A percentile compares a stretch with the other conserved stretches of the same genome.
phyloP scores from a whole-genome alignment of 2,329 filamentous ascomycete species.

The Microthyrium microscopicum region DNA sequence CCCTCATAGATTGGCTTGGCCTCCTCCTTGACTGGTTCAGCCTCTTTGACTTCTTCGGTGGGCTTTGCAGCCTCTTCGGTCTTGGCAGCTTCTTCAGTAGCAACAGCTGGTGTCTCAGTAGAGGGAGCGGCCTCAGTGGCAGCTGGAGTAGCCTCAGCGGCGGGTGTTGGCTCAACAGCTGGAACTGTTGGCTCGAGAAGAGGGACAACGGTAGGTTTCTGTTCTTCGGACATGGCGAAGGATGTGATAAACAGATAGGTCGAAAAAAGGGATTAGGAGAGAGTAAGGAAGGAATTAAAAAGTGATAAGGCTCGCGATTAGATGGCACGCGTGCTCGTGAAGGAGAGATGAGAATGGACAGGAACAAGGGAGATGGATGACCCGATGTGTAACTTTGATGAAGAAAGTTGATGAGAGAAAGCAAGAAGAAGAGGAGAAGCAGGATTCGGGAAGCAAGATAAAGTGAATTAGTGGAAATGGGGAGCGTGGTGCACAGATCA shows the following conservation, averaged over 20 bases:
- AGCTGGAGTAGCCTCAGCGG: conserved; percentile 2
- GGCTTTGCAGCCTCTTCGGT: conserved; percentile 8
- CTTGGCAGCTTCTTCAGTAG: conserved; percentile 4
- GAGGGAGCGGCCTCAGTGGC: conserved; percentile 13
- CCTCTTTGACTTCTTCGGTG: conserved; percentile 3
- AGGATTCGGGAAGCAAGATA: neutral
- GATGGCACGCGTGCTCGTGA: neutral
- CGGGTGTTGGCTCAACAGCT: conserved; percentile 5
- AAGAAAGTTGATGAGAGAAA: conserved; percentile 4
- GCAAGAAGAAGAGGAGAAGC: neutral
- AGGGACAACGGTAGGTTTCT: conserved; percentile 6
- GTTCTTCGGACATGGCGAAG: conserved; percentile 3
- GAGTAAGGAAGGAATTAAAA: conserved; percentile 1
- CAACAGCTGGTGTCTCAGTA: conserved; percentile 13
- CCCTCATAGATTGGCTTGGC: conserved; percentile 46
- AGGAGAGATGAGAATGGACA: too few relatives aligned
- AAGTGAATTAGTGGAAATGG: neutral
- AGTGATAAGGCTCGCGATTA: neutral
- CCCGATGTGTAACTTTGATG: too few relatives aligned
- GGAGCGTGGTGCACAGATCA: too few relatives aligned
- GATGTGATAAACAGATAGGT: conserved; percentile 1
- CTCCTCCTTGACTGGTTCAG: conserved; percentile 4
- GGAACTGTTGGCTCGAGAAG: conserved; percentile 5
- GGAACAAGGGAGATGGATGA: too few relatives aligned
- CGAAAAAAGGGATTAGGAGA: conserved; percentile 1